A percentile compares a stretch with the other conserved stretches of the same genome.
These are phyloP conservation scores for Amanita polypyramis DNA, from an alignment of 768 basidiomycete genomes.

Conservation along the genomic window DNA sequence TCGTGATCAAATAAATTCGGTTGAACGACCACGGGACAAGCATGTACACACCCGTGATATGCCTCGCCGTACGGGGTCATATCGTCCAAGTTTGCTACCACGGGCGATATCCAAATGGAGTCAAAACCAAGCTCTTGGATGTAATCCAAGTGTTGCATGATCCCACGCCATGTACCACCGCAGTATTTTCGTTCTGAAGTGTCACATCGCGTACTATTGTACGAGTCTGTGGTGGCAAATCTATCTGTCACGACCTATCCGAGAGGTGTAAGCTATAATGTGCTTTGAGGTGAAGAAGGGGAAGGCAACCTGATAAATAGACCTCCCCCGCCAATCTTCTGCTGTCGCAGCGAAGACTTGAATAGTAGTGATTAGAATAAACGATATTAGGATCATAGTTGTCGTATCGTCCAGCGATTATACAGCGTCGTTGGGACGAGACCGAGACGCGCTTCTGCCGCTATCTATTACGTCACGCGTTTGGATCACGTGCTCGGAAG, in stretches of 20 bases:
- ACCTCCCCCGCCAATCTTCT: constrained; percentile 15
- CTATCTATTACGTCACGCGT: neutral
- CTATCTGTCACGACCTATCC: constrained; percentile 52
- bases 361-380: neutral
- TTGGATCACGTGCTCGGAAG: no score
- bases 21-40: neutral
- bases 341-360: neutral
- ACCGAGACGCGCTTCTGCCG: neutral
- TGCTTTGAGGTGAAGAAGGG: neutral
- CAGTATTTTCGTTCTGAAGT: constrained; percentile 50
- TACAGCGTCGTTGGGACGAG: no score
- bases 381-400: neutral
- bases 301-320: constrained; percentile 17
- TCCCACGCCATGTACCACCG: constrained; percentile 59
- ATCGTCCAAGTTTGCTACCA: constrained; percentile 51
- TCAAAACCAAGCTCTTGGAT: constrained; percentile 68
- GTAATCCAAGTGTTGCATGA: constrained; percentile 61
- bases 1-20: neutral
- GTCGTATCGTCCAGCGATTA: constrained; percentile 1
- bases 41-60: constrained; percentile 56
- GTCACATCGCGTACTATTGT: constrained; percentile 35
- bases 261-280: neutral
- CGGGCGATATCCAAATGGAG: constrained; percentile 70
- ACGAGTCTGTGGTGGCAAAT: constrained; percentile 43
- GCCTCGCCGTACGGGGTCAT: constrained; percentile 55